phyloP scores from a whole-genome alignment of 257 asterid species.

The Marsdenia floribunda region DNA sequence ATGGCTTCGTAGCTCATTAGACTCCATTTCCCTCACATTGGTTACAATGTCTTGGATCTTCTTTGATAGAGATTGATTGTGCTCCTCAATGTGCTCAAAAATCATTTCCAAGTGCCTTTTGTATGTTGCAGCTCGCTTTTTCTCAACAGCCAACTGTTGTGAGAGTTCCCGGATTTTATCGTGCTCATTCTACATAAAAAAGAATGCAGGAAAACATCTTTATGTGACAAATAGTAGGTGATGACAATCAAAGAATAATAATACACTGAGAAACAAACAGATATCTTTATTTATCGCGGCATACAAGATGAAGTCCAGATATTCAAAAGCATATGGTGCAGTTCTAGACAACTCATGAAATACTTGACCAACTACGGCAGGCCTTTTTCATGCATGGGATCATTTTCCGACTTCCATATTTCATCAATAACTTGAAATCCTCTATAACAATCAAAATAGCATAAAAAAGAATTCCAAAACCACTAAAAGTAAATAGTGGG shows the following conservation, averaged over 20 bases:
- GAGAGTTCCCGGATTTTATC: constrained; percentile 84
- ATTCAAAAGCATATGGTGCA: background rate
- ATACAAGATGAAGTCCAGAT: background rate
- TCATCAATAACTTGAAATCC: background rate
- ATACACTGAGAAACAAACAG: background rate
- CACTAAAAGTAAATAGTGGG: background rate
- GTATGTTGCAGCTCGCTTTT: constrained; percentile 79
- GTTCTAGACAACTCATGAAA: background rate
- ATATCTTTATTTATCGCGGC: background rate
- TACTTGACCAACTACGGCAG: background rate
- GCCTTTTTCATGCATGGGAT: background rate
- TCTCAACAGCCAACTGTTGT: constrained; percentile 85
- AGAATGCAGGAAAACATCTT: background rate
- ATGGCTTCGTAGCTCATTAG: constrained; percentile 45
- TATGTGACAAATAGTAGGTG: background rate
- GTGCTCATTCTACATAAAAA: constrained; percentile 69
- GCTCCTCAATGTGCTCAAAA: constrained; percentile 89
- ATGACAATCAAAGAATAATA: background rate
- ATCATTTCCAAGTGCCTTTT: constrained; percentile 89
- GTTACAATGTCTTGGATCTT: constrained; percentile 69
- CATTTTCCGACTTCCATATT: background rate
- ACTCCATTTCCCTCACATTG: constrained; percentile 74
- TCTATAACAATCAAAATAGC: background rate
- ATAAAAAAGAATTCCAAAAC: background rate
- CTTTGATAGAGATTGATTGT: constrained; percentile 72